These are phyloP conservation scores for Fusarium fujikuroi DNA, from an alignment of 2,329 filamentous ascomycete genomes.

Conservation along the genomic window DNA sequence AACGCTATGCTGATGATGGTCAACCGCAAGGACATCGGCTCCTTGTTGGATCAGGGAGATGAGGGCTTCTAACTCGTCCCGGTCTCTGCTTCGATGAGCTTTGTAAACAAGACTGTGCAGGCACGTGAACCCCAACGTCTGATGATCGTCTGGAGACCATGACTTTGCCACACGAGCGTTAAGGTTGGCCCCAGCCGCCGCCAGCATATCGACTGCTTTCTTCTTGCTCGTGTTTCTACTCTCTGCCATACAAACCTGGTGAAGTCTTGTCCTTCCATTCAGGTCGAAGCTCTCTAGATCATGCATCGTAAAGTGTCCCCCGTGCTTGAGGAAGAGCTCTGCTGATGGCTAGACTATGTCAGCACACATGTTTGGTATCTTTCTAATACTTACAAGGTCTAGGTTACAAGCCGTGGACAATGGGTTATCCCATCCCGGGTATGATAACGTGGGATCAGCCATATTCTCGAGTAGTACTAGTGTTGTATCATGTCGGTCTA, in stretches of 20 bases:
- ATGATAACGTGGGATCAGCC: constrained; percentile 14
- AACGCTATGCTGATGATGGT: background rate
- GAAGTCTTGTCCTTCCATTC: constrained; percentile 7
- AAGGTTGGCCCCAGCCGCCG: background rate
- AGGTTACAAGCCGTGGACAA: constrained; percentile 2
- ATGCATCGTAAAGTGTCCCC: background rate
- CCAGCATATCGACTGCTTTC: constrained; percentile 4
- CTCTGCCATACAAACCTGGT: constrained; percentile 11
- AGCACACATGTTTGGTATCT: fast-evolving
- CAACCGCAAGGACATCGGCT: background rate
- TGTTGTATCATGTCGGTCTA: constrained; percentile 2
- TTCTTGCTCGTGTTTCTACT: background rate
- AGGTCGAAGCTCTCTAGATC: constrained; percentile 14
- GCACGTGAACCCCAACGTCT: constrained; percentile 1
- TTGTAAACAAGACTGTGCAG: constrained; percentile 7
- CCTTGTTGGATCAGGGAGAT: background rate
- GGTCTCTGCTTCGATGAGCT: background rate
- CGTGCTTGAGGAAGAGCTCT: constrained; percentile 4
- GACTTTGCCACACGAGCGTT: background rate
- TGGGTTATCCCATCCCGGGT: constrained; percentile 12
- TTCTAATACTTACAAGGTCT: background rate
- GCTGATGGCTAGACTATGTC: background rate
- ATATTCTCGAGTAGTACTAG: constrained; percentile 16
- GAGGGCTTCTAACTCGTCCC: background rate
- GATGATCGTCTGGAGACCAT: constrained; percentile 16